A percentile compares a stretch with the other conserved stretches of the same genome.
Evolutionary conservation across 164 flowering plant species (phyloP).

Genomic region (grape (Vitis vinifera)): ASM3070453v1 NC_081818.1:29077501-29078000

Average conservation of each 20-base stretch:
- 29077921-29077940: constrained; percentile 24
- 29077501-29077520: too few relatives aligned
- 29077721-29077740: background rate
- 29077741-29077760: background rate
- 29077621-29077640: too few relatives aligned
- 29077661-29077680: too few relatives aligned
- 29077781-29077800: background rate
- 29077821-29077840: background rate
- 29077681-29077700: background rate
- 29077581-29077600: too few relatives aligned
- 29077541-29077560: too few relatives aligned
- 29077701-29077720: background rate
- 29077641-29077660: too few relatives aligned
- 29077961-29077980: constrained; percentile 24
- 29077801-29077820: background rate
- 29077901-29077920: constrained; percentile 27
- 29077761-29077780: background rate
- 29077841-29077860: background rate
- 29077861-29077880: constrained; percentile 7
- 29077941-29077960: constrained; percentile 19
- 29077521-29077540: too few relatives aligned
- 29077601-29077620: too few relatives aligned
- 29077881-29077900: constrained; percentile 19
- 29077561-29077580: too few relatives aligned
- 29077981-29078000: constrained; percentile 4